A percentile compares a stretch with the other conserved stretches of the same genome.
These are phyloP conservation scores for Escovopsis sp. DNA, from an alignment of 2,329 filamentous ascomycete species.

Conservation along the genomic window DNA sequence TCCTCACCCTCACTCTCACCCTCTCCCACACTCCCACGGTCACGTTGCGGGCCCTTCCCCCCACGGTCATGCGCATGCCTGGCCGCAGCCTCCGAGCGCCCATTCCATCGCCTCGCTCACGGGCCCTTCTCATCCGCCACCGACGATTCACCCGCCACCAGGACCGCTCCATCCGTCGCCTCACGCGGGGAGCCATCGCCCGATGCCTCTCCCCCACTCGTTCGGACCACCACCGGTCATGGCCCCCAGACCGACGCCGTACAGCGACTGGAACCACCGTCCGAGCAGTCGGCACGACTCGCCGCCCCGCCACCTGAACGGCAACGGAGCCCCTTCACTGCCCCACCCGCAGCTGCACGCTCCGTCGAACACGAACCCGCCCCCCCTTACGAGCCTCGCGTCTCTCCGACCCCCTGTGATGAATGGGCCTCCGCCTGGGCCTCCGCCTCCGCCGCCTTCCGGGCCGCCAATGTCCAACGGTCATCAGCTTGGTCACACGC, in stretches of 20 bases:
- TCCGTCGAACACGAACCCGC: conserved; percentile 11
- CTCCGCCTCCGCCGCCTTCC: conserved; percentile 26
- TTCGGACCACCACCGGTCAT: conserved; percentile 14
- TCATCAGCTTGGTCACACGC: conserved; percentile 21
- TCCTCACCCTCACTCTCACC: too few relatives aligned
- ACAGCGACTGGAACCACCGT: conserved; percentile 33
- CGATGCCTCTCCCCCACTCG: conserved; percentile 12
- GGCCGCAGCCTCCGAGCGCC: conserved; percentile 12
- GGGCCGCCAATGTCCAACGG: conserved; percentile 23
- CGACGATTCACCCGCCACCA: conserved; percentile 1
- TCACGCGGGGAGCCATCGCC: conserved; percentile 14
- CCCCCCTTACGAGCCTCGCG: conserved; percentile 21
- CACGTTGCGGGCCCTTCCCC: too few relatives aligned
- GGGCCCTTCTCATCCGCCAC: conserved; percentile 4
- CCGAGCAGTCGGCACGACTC: conserved; percentile 33
- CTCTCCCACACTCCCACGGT: too few relatives aligned
- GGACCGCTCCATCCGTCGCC: conserved; percentile 8
- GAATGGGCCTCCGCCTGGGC: too few relatives aligned
- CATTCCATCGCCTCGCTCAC: conserved; percentile 7
- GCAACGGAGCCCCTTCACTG: conserved; percentile 21
- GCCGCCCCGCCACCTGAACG: conserved; percentile 34
- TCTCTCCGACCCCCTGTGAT: conserved; percentile 35
- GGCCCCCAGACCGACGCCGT: conserved; percentile 11
- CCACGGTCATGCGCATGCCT: conserved; percentile 8
- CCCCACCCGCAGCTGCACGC: neutral